Evolutionary conservation across 2,329 filamentous ascomycete species (phyloP).

Genomic region (Trichophyton mentagrophytes): DNA sequence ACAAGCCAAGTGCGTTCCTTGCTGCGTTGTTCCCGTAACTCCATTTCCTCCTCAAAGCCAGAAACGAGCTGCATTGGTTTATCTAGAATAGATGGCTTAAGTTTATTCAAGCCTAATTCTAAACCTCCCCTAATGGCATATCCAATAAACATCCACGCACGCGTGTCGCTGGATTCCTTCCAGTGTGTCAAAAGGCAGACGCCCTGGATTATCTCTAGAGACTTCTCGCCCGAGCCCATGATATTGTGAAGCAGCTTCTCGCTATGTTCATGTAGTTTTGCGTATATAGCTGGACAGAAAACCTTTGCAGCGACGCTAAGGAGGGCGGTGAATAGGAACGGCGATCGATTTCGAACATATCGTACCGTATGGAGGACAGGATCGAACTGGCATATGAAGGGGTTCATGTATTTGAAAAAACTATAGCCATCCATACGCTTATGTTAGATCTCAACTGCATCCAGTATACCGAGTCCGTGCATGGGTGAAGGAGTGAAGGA

Average conservation of each 20-base stretch:
- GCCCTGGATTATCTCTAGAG: constrained; percentile 29
- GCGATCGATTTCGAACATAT: constrained; percentile 25
- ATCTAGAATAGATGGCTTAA: constrained; percentile 12
- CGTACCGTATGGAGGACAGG: constrained; percentile 27
- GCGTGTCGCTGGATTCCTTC: constrained; percentile 32
- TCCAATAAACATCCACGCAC: constrained; percentile 30
- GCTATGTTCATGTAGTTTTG: constrained; percentile 18
- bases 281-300: constrained; percentile 25
- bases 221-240: constrained; percentile 26
- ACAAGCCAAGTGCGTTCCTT: constrained; percentile 29
- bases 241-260: constrained; percentile 20
- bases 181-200: constrained; percentile 29
- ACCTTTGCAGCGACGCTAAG: constrained; percentile 27
- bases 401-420: constrained; percentile 30
- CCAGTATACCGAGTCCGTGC: neutral
- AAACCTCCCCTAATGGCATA: constrained; percentile 32
- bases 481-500: neutral
- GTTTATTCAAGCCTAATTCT: constrained; percentile 22
- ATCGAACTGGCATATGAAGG: constrained; percentile 32
- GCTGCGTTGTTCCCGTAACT: constrained; percentile 22
- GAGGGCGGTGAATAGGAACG: constrained; percentile 27
- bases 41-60: constrained; percentile 9
- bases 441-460: neutral
- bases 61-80: neutral
- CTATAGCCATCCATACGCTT: constrained; percentile 9